Evolutionary conservation across 176 grass and related monocot genomes (phyloP), one percentile per base, ranked within the genome.

Genomic region (Melocanna baccifera): DNA sequence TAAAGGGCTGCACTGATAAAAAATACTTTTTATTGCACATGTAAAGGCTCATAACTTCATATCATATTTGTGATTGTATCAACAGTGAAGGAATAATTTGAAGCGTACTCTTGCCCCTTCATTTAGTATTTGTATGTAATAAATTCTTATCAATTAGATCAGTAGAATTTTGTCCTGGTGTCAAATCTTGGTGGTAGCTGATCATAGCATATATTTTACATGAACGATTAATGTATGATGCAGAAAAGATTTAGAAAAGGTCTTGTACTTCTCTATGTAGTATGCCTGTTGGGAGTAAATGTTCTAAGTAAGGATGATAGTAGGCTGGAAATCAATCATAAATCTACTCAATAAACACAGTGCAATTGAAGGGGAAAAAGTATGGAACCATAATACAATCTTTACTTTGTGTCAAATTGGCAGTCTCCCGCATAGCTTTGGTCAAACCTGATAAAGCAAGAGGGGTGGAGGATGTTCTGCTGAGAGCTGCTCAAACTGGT

Each of bases 391-490:
- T 68, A 68, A 68, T 15, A 7, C 16, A 39, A 63, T 62, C 2
- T 51, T 40, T 69, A 57, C 22, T 39, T 81, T 78, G 4, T 70
- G 39, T 76, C 66, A 57, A 71, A 73, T 79, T 67, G 40, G 45
- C 84, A 96, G 94, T 93, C 13, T 82, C 94, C 69, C 89, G 94
- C n/a, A 96, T 96, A 85, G 91, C 91, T 62, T 91, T 96, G 87
- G 97, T 99, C 73, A 99, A 96, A 68, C 93, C 97, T 92, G 97
- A 99, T 32, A 99, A 96, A 86, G 93, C 97, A 51, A 99, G 93
- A 91, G 90, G 91, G 2, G 97, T 99, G 81, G 97, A 99, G 81
- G 97, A 99, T 91, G 86, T 92, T 84, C 29, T 99, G 45, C 82
- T 99, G 48, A 94, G 97, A 88, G 90, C 93, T 84, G 89, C 91